phyloP scores from a whole-genome alignment of 2,329 filamentous ascomycete genomes.

The Stenocarpella maydis region DNA sequence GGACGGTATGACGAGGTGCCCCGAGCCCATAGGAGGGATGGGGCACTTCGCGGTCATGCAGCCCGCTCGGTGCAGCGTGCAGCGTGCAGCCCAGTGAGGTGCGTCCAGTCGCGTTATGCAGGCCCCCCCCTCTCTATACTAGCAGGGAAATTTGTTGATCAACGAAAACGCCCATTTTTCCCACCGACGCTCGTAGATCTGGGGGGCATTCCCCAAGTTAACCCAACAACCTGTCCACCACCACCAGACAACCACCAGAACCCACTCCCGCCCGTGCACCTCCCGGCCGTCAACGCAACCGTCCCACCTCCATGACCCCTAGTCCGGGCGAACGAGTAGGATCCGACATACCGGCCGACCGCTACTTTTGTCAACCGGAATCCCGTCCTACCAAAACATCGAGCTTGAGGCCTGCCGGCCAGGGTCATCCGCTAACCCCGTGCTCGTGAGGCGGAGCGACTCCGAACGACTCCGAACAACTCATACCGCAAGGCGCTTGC shows the following conservation, averaged over 20 bases:
- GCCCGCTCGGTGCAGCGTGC: neutral
- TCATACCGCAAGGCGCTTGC: neutral
- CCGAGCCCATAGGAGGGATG: slow-evolving; percentile 25
- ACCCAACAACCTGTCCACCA: slow-evolving; percentile 30
- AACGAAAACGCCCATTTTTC: slow-evolving; percentile 22
- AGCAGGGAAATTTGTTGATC: slow-evolving; percentile 29
- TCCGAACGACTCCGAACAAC: neutral
- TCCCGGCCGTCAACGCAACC: slow-evolving; percentile 3
- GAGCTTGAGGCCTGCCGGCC: slow-evolving; percentile 5
- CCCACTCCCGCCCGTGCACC: slow-evolving; percentile 24
- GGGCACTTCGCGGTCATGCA: slow-evolving; percentile 28
- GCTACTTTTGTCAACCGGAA: neutral
- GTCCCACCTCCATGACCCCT: slow-evolving; percentile 8
- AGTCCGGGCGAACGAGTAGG: neutral
- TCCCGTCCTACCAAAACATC: neutral
- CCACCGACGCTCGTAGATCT: slow-evolving; percentile 9
- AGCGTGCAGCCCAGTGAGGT: slow-evolving; percentile 18
- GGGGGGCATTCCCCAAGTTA: slow-evolving; percentile 25
- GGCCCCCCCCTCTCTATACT: neutral
- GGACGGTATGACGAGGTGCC: slow-evolving; percentile 25
- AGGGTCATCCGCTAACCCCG: neutral
- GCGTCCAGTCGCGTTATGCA: slow-evolving; percentile 29
- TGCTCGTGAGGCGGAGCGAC: slow-evolving; percentile 18
- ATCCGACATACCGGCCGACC: neutral
- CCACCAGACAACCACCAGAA: slow-evolving; percentile 5